Conservation (phyloP, 352 stramenopile genomes). For the Saprolegnia diclina region DNA sequence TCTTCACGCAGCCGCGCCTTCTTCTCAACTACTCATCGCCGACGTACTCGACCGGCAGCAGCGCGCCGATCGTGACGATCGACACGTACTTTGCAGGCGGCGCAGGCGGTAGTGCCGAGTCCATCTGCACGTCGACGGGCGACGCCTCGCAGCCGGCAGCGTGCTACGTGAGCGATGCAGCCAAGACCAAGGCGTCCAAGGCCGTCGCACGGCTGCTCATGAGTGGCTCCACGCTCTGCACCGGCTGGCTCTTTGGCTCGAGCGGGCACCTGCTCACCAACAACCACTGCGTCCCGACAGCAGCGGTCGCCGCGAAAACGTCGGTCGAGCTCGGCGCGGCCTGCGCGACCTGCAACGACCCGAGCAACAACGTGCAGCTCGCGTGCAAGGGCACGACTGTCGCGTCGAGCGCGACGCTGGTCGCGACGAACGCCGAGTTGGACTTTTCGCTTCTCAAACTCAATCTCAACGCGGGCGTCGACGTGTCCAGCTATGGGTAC, state of each 20-base stretch:
- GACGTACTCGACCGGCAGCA: neutral
- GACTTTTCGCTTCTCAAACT: slow-evolving; percentile 63
- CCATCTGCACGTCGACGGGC: slow-evolving; percentile 10
- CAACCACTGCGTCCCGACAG: slow-evolving; percentile 48
- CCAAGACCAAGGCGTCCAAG: slow-evolving; percentile 33
- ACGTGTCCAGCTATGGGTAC: slow-evolving; percentile 47
- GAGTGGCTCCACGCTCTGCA: slow-evolving; percentile 36
- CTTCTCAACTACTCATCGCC: neutral
- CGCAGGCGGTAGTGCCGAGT: neutral
- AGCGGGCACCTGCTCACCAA: slow-evolving; percentile 62
- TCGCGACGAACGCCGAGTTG: slow-evolving; percentile 40
- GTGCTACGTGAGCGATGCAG: neutral
- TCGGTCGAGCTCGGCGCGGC: slow-evolving; percentile 62
- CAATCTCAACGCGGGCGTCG: slow-evolving; percentile 37
- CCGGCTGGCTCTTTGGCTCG: slow-evolving; percentile 55
- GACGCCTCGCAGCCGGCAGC: neutral
- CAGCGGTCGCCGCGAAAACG: slow-evolving; percentile 34
- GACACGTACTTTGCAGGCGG: neutral
- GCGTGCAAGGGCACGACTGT: slow-evolving; percentile 42
- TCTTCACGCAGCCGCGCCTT: neutral
- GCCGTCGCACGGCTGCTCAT: slow-evolving; percentile 51
- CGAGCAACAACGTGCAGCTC: slow-evolving; percentile 36
- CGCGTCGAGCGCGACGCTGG: slow-evolving; percentile 37
- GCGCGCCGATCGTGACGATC: neutral
- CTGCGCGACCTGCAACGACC: slow-evolving; percentile 16